Evolutionary conservation across 2,329 filamentous ascomycete species (phyloP).

Genomic region (Sporothrix inflata): DNA sequence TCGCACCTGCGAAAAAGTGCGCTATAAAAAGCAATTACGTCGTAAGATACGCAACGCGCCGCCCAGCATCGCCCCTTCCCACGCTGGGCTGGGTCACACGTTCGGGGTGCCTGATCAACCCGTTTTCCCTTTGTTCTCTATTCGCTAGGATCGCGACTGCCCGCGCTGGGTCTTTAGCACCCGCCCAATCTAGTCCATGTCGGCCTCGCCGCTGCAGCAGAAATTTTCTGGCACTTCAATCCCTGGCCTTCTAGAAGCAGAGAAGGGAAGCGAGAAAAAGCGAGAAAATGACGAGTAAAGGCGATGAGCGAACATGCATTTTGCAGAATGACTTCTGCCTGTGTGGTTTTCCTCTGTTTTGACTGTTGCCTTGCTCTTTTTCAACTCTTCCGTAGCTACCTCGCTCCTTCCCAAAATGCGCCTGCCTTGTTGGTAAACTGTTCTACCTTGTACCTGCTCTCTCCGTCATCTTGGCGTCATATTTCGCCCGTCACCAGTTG

Average conservation of each 20-base stretch:
- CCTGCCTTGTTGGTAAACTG: background rate
- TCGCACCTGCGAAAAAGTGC: background rate
- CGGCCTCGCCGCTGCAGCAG: constrained; percentile 29
- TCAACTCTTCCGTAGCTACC: too few species aligned
- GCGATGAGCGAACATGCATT: background rate
- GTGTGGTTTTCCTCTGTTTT: background rate
- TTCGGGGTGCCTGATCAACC: constrained; percentile 19
- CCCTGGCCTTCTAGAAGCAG: background rate
- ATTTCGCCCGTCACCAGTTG: background rate
- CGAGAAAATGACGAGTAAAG: background rate
- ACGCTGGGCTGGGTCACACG: constrained; percentile 1
- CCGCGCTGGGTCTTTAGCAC: constrained; percentile 10
- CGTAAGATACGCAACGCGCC: background rate
- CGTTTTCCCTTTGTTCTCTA: background rate
- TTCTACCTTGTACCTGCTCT: background rate
- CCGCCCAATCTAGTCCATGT: constrained; percentile 16
- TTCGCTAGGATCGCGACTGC: constrained; percentile 15
- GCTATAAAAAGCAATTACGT: background rate
- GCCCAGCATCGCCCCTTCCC: background rate
- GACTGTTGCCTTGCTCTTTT: constrained; percentile 17
- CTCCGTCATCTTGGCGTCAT: background rate
- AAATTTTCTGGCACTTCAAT: constrained; percentile 3
- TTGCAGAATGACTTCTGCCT: background rate
- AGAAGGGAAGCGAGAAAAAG: background rate
- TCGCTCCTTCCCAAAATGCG: constrained; percentile 14